These are phyloP conservation scores for Colletotrichum aenigma DNA, from an alignment of 2,329 filamentous ascomycete genomes.

Conservation along the genomic window DNA sequence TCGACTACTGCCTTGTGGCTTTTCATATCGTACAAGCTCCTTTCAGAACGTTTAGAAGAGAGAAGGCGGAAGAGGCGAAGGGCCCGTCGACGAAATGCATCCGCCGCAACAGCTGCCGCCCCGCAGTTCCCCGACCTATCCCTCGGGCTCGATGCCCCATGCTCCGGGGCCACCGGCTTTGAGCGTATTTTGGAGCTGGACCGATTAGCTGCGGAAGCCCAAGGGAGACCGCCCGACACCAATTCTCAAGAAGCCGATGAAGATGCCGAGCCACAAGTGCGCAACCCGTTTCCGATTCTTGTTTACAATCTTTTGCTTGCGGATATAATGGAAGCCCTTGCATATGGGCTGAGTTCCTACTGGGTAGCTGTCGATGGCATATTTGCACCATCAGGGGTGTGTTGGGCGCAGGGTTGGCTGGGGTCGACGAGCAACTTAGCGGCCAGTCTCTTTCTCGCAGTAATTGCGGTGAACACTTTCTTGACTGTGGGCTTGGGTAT, in stretches of 20 bases:
- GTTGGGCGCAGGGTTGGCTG: slow-evolving; percentile 61
- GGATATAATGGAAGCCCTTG: slow-evolving; percentile 60
- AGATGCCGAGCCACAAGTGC: not conserved
- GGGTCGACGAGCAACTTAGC: slow-evolving; percentile 61
- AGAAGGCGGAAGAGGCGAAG: not conserved
- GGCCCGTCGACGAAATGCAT: not conserved
- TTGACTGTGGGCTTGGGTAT: slow-evolving; percentile 55
- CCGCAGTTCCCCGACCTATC: not conserved
- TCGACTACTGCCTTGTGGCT: not conserved
- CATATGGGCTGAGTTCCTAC: slow-evolving; percentile 59
- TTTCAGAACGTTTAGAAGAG: not conserved
- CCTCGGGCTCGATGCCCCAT: not conserved
- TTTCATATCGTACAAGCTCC: not conserved
- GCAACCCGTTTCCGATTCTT: slow-evolving; percentile 64
- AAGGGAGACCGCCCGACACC: not conserved
- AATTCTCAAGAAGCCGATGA: not conserved
- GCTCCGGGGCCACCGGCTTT: not conserved
- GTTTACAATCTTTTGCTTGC: slow-evolving; percentile 65
- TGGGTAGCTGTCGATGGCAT: slow-evolving; percentile 54
- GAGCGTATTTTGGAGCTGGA: not conserved
- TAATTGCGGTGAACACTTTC: slow-evolving; percentile 64
- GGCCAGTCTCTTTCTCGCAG: slow-evolving; percentile 60
- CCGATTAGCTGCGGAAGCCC: not conserved
- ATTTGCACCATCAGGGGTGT: slow-evolving; percentile 49
- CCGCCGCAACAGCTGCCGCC: not conserved